phyloP scores from a whole-genome alignment of 2,329 filamentous ascomycete species.

The Acephala macrosclerotiorum region DNA sequence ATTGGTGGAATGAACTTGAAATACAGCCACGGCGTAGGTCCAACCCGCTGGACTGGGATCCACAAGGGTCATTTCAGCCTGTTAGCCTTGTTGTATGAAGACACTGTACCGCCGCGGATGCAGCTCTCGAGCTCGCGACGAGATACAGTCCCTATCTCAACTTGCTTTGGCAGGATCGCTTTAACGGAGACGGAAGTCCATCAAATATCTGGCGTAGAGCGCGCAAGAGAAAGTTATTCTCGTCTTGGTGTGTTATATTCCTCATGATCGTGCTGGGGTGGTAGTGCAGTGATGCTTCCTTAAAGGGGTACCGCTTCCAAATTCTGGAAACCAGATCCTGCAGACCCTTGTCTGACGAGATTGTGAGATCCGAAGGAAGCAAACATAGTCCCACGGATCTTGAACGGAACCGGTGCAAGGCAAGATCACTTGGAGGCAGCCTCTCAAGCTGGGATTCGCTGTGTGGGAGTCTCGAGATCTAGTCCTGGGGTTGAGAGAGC shows the following conservation, averaged over 20 bases:
- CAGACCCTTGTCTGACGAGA: slow-evolving; percentile 16
- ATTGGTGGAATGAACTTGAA: neutral
- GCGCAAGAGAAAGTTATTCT: neutral
- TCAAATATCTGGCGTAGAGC: neutral
- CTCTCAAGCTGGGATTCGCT: slow-evolving; percentile 22
- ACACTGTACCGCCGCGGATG: neutral
- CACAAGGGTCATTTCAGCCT: neutral
- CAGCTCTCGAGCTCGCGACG: neutral
- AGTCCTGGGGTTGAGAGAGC: slow-evolving; percentile 17
- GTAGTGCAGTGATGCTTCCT: slow-evolving; percentile 9
- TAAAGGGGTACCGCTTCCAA: neutral
- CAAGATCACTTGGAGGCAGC: neutral
- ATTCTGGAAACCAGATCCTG: slow-evolving; percentile 17
- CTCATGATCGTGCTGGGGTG: neutral
- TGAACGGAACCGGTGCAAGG: neutral
- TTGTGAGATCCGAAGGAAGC: slow-evolving; percentile 15
- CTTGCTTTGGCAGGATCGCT: neutral
- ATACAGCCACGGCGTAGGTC: neutral
- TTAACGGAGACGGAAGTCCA: slow-evolving; percentile 4
- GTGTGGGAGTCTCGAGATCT: slow-evolving; percentile 32
- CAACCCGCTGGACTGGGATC: slow-evolving; percentile 4
- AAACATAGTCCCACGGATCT: slow-evolving; percentile 7
- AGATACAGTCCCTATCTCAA: neutral
- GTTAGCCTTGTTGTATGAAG: slow-evolving; percentile 2
- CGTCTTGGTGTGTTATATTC: slow-evolving; percentile 1